A percentile compares a stretch with the other conserved stretches of the same genome.
phyloP scores from a whole-genome alignment of 208 protist species.

The Tritrichomonas musculus region DNA sequence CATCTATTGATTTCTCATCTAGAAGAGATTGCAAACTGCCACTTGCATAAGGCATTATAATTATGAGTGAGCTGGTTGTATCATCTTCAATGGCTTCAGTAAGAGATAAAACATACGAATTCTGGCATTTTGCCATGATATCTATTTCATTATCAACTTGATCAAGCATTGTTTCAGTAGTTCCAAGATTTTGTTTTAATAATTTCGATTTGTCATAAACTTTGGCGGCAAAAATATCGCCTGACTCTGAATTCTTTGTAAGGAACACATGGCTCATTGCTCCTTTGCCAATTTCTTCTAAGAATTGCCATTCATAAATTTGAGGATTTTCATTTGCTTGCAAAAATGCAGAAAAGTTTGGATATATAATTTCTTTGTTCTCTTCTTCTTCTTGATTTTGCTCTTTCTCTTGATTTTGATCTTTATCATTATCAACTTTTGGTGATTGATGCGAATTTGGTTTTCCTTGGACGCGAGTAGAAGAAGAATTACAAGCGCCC shows the following conservation, averaged over 20 bases:
- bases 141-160: background rate
- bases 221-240: background rate
- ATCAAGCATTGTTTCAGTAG: background rate
- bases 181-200: background rate
- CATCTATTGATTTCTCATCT: background rate
- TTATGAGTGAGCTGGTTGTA: background rate
- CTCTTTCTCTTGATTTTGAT: no score
- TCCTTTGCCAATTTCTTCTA: background rate
- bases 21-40: background rate
- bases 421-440: no score
- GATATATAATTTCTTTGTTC: no score
- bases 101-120: background rate
- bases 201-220: background rate
- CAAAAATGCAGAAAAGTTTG: background rate
- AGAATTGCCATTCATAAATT: background rate
- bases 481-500: no score
- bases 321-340: background rate
- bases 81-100: constrained; percentile 11
- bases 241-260: background rate
- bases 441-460: no score
- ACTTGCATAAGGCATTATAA: background rate
- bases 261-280: background rate
- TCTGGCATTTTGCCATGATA: background rate
- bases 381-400: no score
- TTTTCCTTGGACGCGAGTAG: no score